Percentiles rank a stretch among this genome's conserved stretches.
These are phyloP conservation scores for Malassezia obtusa DNA, from an alignment of 1,284 basidiomycete genomes.

Conservation along the genomic window DNA sequence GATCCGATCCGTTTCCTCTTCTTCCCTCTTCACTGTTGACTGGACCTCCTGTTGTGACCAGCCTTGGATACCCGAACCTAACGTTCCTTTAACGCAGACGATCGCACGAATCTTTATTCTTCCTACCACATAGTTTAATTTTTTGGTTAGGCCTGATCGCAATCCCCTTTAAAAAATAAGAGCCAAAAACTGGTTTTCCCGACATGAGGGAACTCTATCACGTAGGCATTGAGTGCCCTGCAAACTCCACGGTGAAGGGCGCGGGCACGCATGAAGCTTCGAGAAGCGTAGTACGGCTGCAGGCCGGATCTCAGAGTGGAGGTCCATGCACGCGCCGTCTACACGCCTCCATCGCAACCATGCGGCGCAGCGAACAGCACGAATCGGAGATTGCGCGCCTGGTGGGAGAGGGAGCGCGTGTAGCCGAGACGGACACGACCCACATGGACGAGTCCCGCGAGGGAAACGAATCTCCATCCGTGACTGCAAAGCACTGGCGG, in stretches of 20 bases:
- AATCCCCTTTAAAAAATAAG: too few relatives aligned
- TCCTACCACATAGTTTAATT: too few relatives aligned
- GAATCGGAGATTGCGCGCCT: slow-evolving; percentile 1
- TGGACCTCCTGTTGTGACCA: not conserved
- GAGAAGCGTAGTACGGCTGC: too few relatives aligned
- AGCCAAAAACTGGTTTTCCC: too few relatives aligned
- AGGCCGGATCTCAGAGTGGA: too few relatives aligned
- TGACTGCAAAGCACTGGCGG: not conserved
- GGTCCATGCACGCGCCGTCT: not conserved
- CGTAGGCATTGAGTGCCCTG: too few relatives aligned
- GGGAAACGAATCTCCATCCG: not conserved
- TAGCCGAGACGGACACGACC: not conserved
- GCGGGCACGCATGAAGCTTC: too few relatives aligned
- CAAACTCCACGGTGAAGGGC: too few relatives aligned
- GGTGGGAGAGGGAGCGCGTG: not conserved
- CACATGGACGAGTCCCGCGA: not conserved
- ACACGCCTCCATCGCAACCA: not conserved
- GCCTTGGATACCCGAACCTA: not conserved
- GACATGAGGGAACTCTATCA: too few relatives aligned
- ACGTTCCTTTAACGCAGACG: not conserved
- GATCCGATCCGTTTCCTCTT: not conserved
- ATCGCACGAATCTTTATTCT: too few relatives aligned
- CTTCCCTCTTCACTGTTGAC: not conserved
- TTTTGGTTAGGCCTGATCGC: too few relatives aligned
- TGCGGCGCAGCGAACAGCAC: slow-evolving; percentile 2